Base-by-base conservation (phyloP, 192 early-diverging fungal species). In the Obelidium mucronatum region DNA sequence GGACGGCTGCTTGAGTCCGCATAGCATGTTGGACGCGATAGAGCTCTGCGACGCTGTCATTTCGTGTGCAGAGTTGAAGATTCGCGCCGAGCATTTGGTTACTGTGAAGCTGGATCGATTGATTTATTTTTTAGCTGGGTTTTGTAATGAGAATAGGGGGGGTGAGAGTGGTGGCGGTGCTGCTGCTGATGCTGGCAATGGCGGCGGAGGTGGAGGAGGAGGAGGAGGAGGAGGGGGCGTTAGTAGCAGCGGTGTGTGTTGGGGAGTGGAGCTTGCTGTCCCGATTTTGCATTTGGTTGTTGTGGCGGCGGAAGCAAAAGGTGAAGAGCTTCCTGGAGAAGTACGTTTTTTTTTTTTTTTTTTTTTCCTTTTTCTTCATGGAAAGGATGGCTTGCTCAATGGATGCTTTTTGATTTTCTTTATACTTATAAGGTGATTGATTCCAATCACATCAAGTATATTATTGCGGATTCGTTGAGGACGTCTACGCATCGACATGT, bases 401-500 rank as follows among this genome's bases (percentile, higher is more conserved):
- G n/a, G 8, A 15, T 51, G n/a, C n/a, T n/a, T n/a, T n/a, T n/a
- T 6, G 19, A 8, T 66, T 60, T 60, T 6, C 15, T 33, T 39
- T 60, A 19, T 6, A 60, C 58, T 19, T 28, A 11, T 19, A 15
- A 69, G 53, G 69, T 72, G 52, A 72, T 72, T 42, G 69, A 72
- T 72, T 58, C 69, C 11, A 72, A 54, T 26, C 11, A 35, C 8
- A 72, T 72, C 69, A 72, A 72, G 56, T 59, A 36, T 37, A 72
- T 72, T 59, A 72, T 72, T 35, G 69, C 56, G 24, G 69, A 55
- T 36, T 54, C 51, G 1, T 2, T 4, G 56, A 35, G 26, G 48
- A 13, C 44, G 67, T 69, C 19, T 8, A 72, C 51, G 36, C 69
- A 72, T 40, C 28, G 26, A 3, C 69, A 72, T 40, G 69, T 72